Percentiles rank a stretch among this genome's conserved stretches.
Evolutionary conservation across 2,329 filamentous ascomycete genomes (phyloP).

Genomic region (Pyrenochaeta sp.): DNA sequence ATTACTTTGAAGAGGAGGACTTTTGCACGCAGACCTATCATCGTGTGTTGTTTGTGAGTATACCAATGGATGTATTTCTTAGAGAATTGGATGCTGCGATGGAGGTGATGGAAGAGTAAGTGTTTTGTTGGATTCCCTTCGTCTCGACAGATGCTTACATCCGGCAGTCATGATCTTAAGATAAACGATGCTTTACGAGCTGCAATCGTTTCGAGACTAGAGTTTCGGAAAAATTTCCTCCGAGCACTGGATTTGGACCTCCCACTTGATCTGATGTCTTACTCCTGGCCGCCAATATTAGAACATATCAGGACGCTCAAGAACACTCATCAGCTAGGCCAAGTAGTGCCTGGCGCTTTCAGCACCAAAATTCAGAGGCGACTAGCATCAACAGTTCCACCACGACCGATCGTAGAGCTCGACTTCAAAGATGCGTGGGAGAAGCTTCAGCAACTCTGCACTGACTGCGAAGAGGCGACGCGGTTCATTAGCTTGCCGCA

Average conservation of each 20-base stretch:
- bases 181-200: constrained; percentile 51
- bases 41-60: constrained; percentile 71
- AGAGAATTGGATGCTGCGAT: constrained; percentile 44
- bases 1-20: constrained; percentile 98
- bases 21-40: constrained; percentile 94
- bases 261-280: constrained; percentile 35
- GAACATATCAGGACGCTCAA: constrained; percentile 63
- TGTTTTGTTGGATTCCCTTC: neutral
- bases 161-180: constrained; percentile 27
- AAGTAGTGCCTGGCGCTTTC: constrained; percentile 78
- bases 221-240: constrained; percentile 72
- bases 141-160: constrained; percentile 16
- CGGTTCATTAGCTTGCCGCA: constrained; percentile 38
- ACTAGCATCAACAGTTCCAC: constrained; percentile 91
- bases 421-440: constrained; percentile 74
- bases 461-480: constrained; percentile 71
- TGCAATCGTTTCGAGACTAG: constrained; percentile 72
- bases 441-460: constrained; percentile 74
- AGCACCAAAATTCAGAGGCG: constrained; percentile 91
- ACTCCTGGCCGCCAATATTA: constrained; percentile 50
- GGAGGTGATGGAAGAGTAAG: constrained; percentile 44
- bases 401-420: constrained; percentile 84
- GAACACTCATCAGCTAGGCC: constrained; percentile 68
- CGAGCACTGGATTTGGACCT: constrained; percentile 55
- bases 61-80: constrained; percentile 44